Base-by-base conservation (phyloP, 1,139 yeast genomes). In the Kodamaea ohmeri region DNA sequence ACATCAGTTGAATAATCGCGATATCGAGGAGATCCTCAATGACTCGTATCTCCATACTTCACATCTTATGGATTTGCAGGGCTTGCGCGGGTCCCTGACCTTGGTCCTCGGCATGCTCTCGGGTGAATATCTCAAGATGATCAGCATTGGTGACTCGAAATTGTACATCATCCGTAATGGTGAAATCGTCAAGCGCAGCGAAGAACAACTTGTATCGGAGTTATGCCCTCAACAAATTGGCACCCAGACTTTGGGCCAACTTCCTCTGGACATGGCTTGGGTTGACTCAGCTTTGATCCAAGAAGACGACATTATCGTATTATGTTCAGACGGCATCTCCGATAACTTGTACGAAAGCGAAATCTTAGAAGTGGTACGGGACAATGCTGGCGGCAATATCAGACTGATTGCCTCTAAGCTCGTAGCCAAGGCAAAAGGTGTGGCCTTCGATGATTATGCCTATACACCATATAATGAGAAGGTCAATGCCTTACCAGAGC, bases 221-320 rank as follows among this genome's bases (percentile, higher is more conserved):
- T 52, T 75, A 41, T 76, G 81, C 52, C 82, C 82, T 6, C 65
- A 71, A 45, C 82, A 76, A 48, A 73, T 76, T 6, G 82, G 82
- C 1, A 76, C 82, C 1, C 78, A 73, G 36, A 71, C 76, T 4
- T 54, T 67, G 31, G 56, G 56, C 15, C 56, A 58, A 32, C 44
- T 71, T 24, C 82, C 82, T 1, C 73, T 78, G 3, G 68, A 68
- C 39, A 60, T 75, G 49, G 79, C 78, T 2, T 67, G 76, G 68
- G 72, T 71, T 22, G 67, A 64, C 32, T 64, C 72, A 6, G 52
- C 71, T 30, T 60, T 65, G 35, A 49, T 76, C 13, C 43, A 64
- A 38, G 65, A 61, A 32, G 58, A 63, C 36, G 82, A 76, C 49
- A 52, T 75, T 9, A 51, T 76, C 1, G 53, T 75, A 17, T 47